Evolutionary conservation across 352 stramenopile species (phyloP).

Genomic region (Elongisporangium senticosum): DNA sequence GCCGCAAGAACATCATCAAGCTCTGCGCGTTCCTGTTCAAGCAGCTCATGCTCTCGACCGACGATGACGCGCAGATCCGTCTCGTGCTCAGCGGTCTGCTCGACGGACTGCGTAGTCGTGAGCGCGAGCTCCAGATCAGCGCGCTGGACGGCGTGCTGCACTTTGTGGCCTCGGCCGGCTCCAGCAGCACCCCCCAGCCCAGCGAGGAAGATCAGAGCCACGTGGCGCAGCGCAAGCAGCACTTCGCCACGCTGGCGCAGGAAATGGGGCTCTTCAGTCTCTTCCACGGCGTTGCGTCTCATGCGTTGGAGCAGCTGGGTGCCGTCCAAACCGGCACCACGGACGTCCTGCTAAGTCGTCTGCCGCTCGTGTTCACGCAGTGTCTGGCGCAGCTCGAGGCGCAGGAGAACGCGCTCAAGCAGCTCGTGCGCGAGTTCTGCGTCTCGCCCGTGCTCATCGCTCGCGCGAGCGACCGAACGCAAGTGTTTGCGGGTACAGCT

Average conservation of each 20-base stretch:
- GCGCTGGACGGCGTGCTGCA: conserved; percentile 69
- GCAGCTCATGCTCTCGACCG: conserved; percentile 44
- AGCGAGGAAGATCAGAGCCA: conserved; percentile 14
- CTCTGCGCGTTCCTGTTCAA: conserved; percentile 76
- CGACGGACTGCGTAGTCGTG: conserved; percentile 60
- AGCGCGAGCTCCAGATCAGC: conserved; percentile 61
- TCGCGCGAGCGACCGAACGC: conserved; percentile 29
- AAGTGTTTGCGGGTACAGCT: conserved; percentile 47
- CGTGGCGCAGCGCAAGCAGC: conserved; percentile 21
- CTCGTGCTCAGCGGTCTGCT: conserved; percentile 51
- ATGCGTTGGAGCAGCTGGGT: conserved; percentile 29
- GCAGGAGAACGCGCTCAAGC: conserved; percentile 59
- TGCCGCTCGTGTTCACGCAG: conserved; percentile 83
- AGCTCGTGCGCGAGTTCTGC: conserved; percentile 63
- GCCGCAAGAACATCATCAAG: conserved; percentile 62
- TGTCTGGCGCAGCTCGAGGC: conserved; percentile 67
- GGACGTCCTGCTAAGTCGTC: conserved; percentile 50
- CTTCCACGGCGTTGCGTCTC: conserved; percentile 51
- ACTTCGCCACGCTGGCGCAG: conserved; percentile 54
- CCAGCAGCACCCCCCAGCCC: conserved; percentile 2
- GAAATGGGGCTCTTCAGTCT: conserved; percentile 76
- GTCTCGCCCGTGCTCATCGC: conserved; percentile 53
- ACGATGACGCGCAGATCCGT: conserved; percentile 44
- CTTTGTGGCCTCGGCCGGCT: conserved; percentile 24
- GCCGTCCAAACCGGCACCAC: conserved; percentile 16